Evolutionary conservation across 2,329 filamentous ascomycete genomes (phyloP).

Genomic region (Penicillium psychrosexuale): DNA sequence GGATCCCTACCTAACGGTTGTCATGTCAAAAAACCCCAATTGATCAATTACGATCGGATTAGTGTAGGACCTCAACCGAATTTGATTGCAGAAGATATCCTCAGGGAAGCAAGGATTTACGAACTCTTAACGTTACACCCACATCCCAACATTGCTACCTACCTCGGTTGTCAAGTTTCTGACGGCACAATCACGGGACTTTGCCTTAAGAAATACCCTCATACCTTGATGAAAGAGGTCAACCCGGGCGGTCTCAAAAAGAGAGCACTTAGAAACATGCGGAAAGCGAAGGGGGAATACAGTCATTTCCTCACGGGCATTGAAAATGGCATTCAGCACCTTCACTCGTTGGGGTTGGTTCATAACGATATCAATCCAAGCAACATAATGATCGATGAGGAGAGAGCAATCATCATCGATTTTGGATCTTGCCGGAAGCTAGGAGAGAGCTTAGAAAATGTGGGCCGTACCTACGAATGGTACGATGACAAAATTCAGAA

Average conservation of each 20-base stretch:
- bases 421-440: conserved; percentile 2
- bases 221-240: not conserved
- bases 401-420: conserved; percentile 8
- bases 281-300: not conserved
- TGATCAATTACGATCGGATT: not conserved
- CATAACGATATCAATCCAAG: conserved; percentile 91
- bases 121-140: not conserved
- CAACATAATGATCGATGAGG: conserved; percentile 72
- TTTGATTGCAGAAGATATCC: not conserved
- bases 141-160: not conserved
- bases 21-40: not conserved
- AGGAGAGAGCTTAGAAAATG: not conserved
- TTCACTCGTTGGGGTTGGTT: conserved; percentile 81
- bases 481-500: not conserved
- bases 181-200: not conserved
- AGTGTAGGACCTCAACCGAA: not conserved
- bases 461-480: conserved; percentile 1
- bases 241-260: not conserved
- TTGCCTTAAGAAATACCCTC: not conserved
- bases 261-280: not conserved
- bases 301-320: conserved; percentile 9
- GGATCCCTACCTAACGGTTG: not conserved
- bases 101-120: not conserved
- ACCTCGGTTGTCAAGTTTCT: not conserved
- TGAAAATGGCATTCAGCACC: conserved; percentile 64